phyloP scores from a whole-genome alignment of 768 basidiomycete species.

The Stropharia rugosoannulata region DNA sequence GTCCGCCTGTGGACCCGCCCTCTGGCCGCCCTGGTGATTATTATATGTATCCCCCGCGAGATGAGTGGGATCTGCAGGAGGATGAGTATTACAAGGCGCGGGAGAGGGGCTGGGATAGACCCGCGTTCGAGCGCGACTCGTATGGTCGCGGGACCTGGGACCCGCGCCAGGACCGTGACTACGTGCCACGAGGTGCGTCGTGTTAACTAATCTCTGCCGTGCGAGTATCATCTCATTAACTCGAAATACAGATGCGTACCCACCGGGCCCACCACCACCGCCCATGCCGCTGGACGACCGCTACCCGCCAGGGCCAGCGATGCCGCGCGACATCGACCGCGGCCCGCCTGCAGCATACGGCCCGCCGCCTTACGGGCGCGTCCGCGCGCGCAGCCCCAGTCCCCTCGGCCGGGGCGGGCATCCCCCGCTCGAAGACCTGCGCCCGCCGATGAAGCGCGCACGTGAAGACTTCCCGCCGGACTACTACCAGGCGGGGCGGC shows the following conservation, averaged over 20 bases:
- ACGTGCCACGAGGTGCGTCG: slow-evolving; percentile 18
- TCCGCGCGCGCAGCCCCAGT: slow-evolving; percentile 47
- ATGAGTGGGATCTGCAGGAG: slow-evolving; percentile 33
- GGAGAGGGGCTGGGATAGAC: slow-evolving; percentile 33
- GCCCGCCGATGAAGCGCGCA: slow-evolving; percentile 44
- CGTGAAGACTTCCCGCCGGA: slow-evolving; percentile 41
- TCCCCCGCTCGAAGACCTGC: slow-evolving; percentile 32
- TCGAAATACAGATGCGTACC: slow-evolving; percentile 14
- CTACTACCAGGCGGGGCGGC: slow-evolving; percentile 25
- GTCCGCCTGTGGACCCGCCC: slow-evolving; percentile 8
- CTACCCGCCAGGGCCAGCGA: slow-evolving; percentile 15
- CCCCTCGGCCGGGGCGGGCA: slow-evolving; percentile 33
- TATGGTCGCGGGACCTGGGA: slow-evolving; percentile 37
- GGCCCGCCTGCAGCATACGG: slow-evolving; percentile 16
- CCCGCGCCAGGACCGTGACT: slow-evolving; percentile 38
- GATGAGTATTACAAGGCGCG: slow-evolving; percentile 34
- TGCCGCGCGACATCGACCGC: slow-evolving; percentile 22
- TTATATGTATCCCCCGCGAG: slow-evolving; percentile 13
- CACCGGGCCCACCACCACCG: slow-evolving; percentile 5
- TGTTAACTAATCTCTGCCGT: neutral
- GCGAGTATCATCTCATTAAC: neutral
- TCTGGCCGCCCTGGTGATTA: slow-evolving; percentile 17
- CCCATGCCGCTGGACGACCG: slow-evolving; percentile 16
- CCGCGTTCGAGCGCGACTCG: slow-evolving; percentile 30
- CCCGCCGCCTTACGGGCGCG: slow-evolving; percentile 31